Conservation (phyloP, 73 alveolate species). For the Effrenium voratum region DNA sequence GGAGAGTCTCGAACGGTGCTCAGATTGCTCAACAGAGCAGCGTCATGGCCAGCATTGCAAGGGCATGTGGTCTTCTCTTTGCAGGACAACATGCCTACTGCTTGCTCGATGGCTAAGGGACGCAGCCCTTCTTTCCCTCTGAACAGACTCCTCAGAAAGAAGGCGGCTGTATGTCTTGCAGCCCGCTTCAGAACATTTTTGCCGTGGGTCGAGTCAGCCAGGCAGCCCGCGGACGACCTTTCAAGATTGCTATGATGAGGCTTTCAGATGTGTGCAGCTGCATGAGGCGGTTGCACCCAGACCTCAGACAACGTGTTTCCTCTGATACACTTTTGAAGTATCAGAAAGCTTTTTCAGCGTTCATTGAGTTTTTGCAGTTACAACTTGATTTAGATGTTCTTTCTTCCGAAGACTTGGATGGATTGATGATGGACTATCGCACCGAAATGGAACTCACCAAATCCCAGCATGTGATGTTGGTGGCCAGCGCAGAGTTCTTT, state of each 20-base stretch:
- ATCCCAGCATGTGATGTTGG: not conserved
- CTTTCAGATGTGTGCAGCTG: not conserved
- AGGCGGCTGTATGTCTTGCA: slow-evolving; percentile 1
- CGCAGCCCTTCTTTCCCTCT: not conserved
- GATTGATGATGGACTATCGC: not conserved
- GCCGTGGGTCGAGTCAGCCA: slow-evolving; percentile 24
- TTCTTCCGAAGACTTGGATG: not conserved
- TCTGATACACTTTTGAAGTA: not conserved
- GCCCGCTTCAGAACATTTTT: not conserved
- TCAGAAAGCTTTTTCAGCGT: not conserved
- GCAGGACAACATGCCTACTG: slow-evolving; percentile 39
- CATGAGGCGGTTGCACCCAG: slow-evolving; percentile 28
- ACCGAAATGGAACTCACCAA: not conserved
- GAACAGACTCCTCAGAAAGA: not conserved
- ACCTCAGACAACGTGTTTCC: not conserved
- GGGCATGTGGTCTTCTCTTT: not conserved
- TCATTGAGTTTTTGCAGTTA: not conserved
- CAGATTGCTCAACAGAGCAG: not conserved
- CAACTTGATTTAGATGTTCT: not conserved
- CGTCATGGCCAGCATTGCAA: not conserved
- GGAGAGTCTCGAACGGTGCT: slow-evolving; percentile 20
- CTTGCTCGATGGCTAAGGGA: slow-evolving; percentile 14
- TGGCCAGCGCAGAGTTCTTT: not conserved
- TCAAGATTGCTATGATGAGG: not conserved
- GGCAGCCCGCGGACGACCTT: not conserved